phyloP scores from a whole-genome alignment of 1,284 basidiomycete genomes.

The Rhizoctonia solani region DNA sequence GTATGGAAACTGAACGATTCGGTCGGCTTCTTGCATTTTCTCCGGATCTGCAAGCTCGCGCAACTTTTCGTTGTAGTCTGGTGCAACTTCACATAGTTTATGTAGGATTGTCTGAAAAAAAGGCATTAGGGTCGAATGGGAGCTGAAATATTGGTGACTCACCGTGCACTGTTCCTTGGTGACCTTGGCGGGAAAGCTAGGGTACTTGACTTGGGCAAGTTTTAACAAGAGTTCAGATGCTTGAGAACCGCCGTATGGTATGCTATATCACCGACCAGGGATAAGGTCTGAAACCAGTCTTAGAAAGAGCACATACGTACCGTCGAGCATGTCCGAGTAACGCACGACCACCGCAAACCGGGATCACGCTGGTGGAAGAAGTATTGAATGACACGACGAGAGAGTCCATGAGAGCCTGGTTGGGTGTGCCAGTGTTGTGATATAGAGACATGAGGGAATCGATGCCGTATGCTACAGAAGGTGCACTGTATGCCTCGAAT shows the following conservation, averaged over 20 bases:
- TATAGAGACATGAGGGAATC: conserved; percentile 95
- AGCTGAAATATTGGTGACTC: conserved; percentile 46
- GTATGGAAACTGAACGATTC: conserved; percentile 87
- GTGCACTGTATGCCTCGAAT: conserved; percentile 92
- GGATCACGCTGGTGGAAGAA: conserved; percentile 84
- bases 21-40: conserved; percentile 66
- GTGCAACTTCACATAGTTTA: conserved; percentile 83
- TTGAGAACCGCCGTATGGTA: conserved; percentile 92
- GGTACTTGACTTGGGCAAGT: conserved; percentile 94
- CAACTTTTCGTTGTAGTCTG: conserved; percentile 76
- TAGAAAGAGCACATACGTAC: conserved; percentile 51
- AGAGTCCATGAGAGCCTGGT: conserved; percentile 59
- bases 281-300: background rate
- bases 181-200: conserved; percentile 71
- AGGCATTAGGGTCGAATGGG: conserved; percentile 46
- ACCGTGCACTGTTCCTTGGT: conserved; percentile 56
- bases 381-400: conserved; percentile 84
- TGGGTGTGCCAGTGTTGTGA: conserved; percentile 59
- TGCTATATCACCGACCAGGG: conserved; percentile 57
- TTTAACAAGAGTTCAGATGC: conserved; percentile 91
- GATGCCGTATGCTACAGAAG: conserved; percentile 85
- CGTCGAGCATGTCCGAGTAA: conserved; percentile 83
- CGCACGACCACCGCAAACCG: conserved; percentile 78
- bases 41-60: conserved; percentile 65
- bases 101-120: conserved; percentile 80